Conservation (phyloP, 2,329 filamentous ascomycete genomes). For the Metarhizium brunneum region DNA sequence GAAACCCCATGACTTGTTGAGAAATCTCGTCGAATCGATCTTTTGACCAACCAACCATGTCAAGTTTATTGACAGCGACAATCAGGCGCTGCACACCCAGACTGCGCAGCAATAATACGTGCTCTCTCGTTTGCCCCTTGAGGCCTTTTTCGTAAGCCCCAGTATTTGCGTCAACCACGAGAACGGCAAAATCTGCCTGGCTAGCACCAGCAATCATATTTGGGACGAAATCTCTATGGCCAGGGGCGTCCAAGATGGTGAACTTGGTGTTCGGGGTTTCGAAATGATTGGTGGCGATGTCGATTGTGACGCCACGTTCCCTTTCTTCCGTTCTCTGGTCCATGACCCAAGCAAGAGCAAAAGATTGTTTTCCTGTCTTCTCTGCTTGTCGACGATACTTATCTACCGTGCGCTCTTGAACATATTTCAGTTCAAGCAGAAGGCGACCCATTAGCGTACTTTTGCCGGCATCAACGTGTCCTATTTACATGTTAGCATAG, state of each 20-base stretch:
- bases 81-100: slow-evolving; percentile 84
- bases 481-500: slow-evolving; percentile 29
- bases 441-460: slow-evolving; percentile 96
- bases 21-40: slow-evolving; percentile 78
- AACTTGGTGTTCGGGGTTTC: slow-evolving; percentile 81
- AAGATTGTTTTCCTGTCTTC: slow-evolving; percentile 87
- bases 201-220: slow-evolving; percentile 98
- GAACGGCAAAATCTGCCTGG: slow-evolving; percentile 89
- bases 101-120: slow-evolving; percentile 80
- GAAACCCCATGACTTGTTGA: slow-evolving; percentile 73
- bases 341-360: slow-evolving; percentile 93
- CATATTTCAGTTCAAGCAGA: slow-evolving; percentile 76
- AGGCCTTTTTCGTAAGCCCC: slow-evolving; percentile 91
- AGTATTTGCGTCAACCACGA: slow-evolving; percentile 84
- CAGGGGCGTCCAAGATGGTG: slow-evolving; percentile 91
- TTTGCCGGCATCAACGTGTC: slow-evolving; percentile 95
- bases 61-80: slow-evolving; percentile 92
- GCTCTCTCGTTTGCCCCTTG: slow-evolving; percentile 89
- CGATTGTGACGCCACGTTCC: slow-evolving; percentile 85
- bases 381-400: slow-evolving; percentile 84
- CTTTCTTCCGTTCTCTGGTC: slow-evolving; percentile 88
- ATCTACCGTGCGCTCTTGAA: slow-evolving; percentile 81
- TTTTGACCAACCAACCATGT: slow-evolving; percentile 74
- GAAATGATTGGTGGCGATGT: slow-evolving; percentile 92
- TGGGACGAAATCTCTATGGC: slow-evolving; percentile 90